phyloP scores from a whole-genome alignment of 176 grass and related monocot species.

The Tillandsia leiboldiana region DNA sequence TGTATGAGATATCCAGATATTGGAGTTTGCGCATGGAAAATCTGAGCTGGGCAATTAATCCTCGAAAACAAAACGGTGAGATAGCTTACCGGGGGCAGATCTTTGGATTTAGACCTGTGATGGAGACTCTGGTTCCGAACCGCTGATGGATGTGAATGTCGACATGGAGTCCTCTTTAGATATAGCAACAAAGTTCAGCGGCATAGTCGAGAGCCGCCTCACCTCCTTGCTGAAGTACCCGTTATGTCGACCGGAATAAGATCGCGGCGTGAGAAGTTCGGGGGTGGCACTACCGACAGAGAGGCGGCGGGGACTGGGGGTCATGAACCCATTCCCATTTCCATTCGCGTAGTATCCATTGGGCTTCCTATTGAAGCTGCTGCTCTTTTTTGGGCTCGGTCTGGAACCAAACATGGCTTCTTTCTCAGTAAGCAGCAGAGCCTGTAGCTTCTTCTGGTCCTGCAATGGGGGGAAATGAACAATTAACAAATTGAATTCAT shows the following conservation, averaged over 20 bases:
- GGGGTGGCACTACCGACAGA: slow-evolving; percentile 66
- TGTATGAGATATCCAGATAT: too few species aligned
- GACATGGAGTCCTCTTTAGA: slow-evolving; percentile 67
- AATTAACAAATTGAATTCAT: neutral
- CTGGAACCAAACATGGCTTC: slow-evolving; percentile 73
- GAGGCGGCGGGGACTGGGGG: slow-evolving; percentile 49
- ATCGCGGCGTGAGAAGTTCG: slow-evolving; percentile 77
- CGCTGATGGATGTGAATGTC: slow-evolving; percentile 93
- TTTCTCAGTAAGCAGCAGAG: slow-evolving; percentile 62
- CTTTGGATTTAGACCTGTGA: slow-evolving; percentile 30
- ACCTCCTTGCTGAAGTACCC: slow-evolving; percentile 53
- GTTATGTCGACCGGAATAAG: slow-evolving; percentile 61
- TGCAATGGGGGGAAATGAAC: slow-evolving; percentile 17
- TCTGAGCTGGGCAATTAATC: neutral
- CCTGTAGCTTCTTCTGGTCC: slow-evolving; percentile 95
- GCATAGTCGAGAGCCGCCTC: slow-evolving; percentile 45
- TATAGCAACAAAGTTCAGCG: slow-evolving; percentile 51
- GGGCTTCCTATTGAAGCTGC: slow-evolving; percentile 58
- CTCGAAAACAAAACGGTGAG: slow-evolving; percentile 3
- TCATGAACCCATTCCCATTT: slow-evolving; percentile 68
- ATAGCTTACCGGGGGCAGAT: slow-evolving; percentile 25
- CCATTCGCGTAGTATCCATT: slow-evolving; percentile 43
- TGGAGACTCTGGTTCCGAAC: slow-evolving; percentile 89
- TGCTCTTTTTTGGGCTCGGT: slow-evolving; percentile 42
- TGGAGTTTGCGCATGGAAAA: neutral